Percentiles rank a stretch among this genome's conserved stretches.
Conservation (phyloP, 768 basidiomycete species). For the Naganishia onofrii region DNA sequence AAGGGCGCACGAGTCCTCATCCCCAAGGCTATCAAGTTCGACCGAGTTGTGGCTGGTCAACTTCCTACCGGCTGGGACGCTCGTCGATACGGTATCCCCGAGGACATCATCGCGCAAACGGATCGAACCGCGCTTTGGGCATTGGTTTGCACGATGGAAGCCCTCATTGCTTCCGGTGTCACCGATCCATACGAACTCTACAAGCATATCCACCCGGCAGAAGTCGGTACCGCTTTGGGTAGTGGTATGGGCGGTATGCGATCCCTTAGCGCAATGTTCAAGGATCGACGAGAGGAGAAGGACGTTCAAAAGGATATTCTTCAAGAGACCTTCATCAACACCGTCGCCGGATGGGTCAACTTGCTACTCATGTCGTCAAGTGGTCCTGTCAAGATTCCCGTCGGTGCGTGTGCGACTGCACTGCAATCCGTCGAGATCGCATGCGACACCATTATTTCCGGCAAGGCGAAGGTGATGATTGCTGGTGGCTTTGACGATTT, state of each 20-base stretch:
- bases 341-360: slow-evolving; percentile 97
- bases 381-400: slow-evolving; percentile 97
- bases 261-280: slow-evolving; percentile 94
- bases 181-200: slow-evolving; percentile 98
- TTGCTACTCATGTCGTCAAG: slow-evolving; percentile 89
- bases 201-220: slow-evolving; percentile 92
- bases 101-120: slow-evolving; percentile 89
- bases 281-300: slow-evolving; percentile 94
- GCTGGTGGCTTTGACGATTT: slow-evolving; percentile 98
- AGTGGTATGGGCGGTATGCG: slow-evolving; percentile 97
- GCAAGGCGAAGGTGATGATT: slow-evolving; percentile 99
- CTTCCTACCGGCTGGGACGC: slow-evolving; percentile 97
- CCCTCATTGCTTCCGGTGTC: slow-evolving; percentile 92
- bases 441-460: slow-evolving; percentile 86
- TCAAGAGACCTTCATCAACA: slow-evolving; percentile 99
- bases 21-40: slow-evolving; percentile 93
- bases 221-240: slow-evolving; percentile 88
- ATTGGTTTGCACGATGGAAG: slow-evolving; percentile 87
- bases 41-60: slow-evolving; percentile 89
- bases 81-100: slow-evolving; percentile 91
- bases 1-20: slow-evolving; percentile 89
- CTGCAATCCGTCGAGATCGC: slow-evolving; percentile 97
- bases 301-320: slow-evolving; percentile 98
- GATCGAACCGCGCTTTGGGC: slow-evolving; percentile 94
- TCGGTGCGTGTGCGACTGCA: slow-evolving; percentile 97